Evolutionary conservation across 345 rosid genomes (phyloP).

Genomic region (Excoecaria cochinchinensis): DNA sequence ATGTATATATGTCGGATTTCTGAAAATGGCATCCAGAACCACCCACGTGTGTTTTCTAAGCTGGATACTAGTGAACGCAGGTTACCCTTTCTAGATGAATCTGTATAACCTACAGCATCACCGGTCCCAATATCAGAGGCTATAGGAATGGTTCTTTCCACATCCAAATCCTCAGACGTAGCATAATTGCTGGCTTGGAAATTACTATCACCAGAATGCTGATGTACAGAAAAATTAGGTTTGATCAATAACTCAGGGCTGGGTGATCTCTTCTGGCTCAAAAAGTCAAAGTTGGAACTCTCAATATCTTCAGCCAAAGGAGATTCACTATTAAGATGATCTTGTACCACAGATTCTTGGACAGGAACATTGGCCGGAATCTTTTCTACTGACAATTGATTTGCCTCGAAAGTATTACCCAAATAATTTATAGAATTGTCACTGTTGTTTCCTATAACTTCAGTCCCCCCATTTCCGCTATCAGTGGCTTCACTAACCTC

Average conservation of each 20-base stretch:
- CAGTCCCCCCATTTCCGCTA: slow-evolving; percentile 16
- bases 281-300: slow-evolving; percentile 21
- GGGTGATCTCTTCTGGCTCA: slow-evolving; percentile 15
- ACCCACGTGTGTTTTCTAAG: slow-evolving; percentile 50
- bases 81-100: slow-evolving; percentile 30
- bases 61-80: slow-evolving; percentile 35
- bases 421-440: slow-evolving; percentile 20
- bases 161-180: slow-evolving; percentile 26
- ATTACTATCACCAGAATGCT: slow-evolving; percentile 19
- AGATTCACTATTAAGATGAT: slow-evolving; percentile 23
- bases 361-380: slow-evolving; percentile 39
- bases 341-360: slow-evolving; percentile 25
- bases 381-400: slow-evolving; percentile 37
- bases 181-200: slow-evolving; percentile 19
- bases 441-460: slow-evolving; percentile 22
- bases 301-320: slow-evolving; percentile 30
- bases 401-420: slow-evolving; percentile 22
- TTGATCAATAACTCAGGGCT: slow-evolving; percentile 11
- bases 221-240: slow-evolving; percentile 1
- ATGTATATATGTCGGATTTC: slow-evolving; percentile 55
- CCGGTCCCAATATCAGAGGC: slow-evolving; percentile 19
- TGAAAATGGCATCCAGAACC: slow-evolving; percentile 86
- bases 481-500: slow-evolving; percentile 19
- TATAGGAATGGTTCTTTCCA: slow-evolving; percentile 40
- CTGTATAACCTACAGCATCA: slow-evolving; percentile 26